Base-by-base conservation (phyloP, 176 grass and related monocot species). In the Echinochloa phyllopogon region DNA sequence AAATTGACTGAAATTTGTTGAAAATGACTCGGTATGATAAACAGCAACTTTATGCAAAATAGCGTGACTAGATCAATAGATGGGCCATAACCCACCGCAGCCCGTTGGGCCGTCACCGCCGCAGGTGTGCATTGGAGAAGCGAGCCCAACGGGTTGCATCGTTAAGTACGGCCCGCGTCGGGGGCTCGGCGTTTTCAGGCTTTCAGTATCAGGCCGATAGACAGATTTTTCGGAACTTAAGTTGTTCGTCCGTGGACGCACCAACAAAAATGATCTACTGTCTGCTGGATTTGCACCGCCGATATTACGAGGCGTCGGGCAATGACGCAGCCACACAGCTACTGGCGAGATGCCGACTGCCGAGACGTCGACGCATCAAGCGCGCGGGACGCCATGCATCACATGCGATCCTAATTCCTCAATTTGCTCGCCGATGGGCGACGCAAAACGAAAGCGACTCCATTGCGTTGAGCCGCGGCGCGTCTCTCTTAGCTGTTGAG, bases 381-480 rank as follows among this genome's bases (percentile, higher is more conserved):
- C 23, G 12, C 55, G 1, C 18, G 27, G 18, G 47, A 3, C 47
- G 6, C 16, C 20, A 20, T 17, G 84, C 76, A 4, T 45, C 56
- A 51, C 56, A 51, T 8, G 51, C 17, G 64, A 66, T 5, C 10
- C 15, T 18, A 53, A 53, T 53, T 48, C 42, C 50, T n/a, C 83
- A 17, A 23, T 38, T 86, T 65, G 58, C 33, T 57, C 47, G 33
- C 38, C 25, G 44, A 13, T 65, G 5, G 23, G 58, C 58, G 45
- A 65, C 24, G 40, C 45, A 48, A 56, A 29, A 43, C 49, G 85
- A 87, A 68, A 76, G 85, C 70, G 10, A 82, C 78, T 45, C 6
- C 8, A 10, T 25, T 33, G 29, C 6, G 15, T 75, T 15, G 21
- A 1, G 23, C 59, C 27, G 59, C 59, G 23, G 23, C 27, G 59